Conservation (phyloP, 768 basidiomycete genomes). For the Suillus weaverae region DNA sequence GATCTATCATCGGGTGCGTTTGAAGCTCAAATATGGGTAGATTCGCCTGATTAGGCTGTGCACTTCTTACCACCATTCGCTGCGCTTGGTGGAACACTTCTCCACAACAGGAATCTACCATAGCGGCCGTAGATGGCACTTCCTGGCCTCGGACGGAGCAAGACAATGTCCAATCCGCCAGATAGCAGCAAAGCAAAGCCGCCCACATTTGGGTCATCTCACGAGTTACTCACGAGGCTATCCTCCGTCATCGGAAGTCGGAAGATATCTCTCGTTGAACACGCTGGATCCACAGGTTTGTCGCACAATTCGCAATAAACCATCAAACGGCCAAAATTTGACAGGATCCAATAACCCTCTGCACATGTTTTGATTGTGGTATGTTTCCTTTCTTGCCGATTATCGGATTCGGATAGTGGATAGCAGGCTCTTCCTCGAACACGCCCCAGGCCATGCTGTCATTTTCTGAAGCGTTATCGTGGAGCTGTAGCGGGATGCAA, state of each 20-base stretch:
- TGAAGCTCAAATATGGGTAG: background rate
- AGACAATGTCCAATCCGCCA: background rate
- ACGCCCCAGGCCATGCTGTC: conserved; percentile 1
- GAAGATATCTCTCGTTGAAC: background rate
- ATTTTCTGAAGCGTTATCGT: background rate
- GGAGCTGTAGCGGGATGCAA: background rate
- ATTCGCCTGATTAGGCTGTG: background rate
- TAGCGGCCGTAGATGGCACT: background rate
- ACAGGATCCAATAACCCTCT: background rate
- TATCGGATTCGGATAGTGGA: conserved; percentile 2
- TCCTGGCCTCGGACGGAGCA: background rate
- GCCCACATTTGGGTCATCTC: background rate
- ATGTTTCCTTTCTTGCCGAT: conserved; percentile 1
- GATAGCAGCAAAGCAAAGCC: background rate
- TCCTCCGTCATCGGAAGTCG: background rate
- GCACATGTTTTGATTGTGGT: background rate
- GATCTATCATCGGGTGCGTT: no score
- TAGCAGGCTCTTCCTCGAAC: background rate
- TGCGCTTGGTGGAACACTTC: background rate
- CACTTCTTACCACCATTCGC: background rate
- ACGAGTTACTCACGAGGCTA: background rate
- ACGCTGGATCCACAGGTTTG: background rate
- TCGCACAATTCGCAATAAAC: background rate
- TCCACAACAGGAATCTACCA: background rate
- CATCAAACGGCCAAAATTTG: background rate